These are phyloP conservation scores for Oldenlandia corymbosa DNA, from an alignment of 257 asterid genomes.

Conservation along the genomic window DNA sequence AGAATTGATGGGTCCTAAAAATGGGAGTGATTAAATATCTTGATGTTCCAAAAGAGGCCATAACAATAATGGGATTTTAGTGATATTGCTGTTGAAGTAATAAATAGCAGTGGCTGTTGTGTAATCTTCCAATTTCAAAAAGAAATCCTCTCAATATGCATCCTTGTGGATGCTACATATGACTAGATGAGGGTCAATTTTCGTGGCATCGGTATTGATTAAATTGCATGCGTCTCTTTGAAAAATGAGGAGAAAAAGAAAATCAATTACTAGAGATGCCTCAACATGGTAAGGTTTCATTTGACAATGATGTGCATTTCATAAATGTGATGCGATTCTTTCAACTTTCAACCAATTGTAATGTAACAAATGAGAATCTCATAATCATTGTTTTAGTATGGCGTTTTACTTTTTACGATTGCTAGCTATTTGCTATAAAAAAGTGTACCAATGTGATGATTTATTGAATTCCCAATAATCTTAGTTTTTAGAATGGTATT, in stretches of 20 bases:
- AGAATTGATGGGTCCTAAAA: not conserved
- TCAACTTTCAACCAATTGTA: too few species aligned
- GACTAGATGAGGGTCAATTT: constrained; percentile 6
- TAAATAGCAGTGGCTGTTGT: not conserved
- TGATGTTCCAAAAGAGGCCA: constrained; percentile 7
- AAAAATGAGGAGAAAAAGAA: too few species aligned
- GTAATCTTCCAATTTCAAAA: not conserved
- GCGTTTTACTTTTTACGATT: too few species aligned
- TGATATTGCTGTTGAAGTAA: not conserved
- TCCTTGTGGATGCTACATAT: not conserved
- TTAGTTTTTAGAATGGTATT: too few species aligned
- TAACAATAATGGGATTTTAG: not conserved
- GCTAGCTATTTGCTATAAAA: too few species aligned
- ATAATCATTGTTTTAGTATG: too few species aligned
- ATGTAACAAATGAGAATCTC: too few species aligned
- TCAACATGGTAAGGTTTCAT: not conserved
- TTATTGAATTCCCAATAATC: too few species aligned
- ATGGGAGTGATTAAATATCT: not conserved
- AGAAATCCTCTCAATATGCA: not conserved
- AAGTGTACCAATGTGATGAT: too few species aligned
- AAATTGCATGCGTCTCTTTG: constrained; percentile 20
- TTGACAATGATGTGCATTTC: constrained; percentile 1
- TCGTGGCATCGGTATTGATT: constrained; percentile 17
- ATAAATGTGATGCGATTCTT: too few species aligned
- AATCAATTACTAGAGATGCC: constrained; percentile 1